Conservation (phyloP, 2,329 filamentous ascomycete genomes). For the Pseudogymnoascus destructans region DNA sequence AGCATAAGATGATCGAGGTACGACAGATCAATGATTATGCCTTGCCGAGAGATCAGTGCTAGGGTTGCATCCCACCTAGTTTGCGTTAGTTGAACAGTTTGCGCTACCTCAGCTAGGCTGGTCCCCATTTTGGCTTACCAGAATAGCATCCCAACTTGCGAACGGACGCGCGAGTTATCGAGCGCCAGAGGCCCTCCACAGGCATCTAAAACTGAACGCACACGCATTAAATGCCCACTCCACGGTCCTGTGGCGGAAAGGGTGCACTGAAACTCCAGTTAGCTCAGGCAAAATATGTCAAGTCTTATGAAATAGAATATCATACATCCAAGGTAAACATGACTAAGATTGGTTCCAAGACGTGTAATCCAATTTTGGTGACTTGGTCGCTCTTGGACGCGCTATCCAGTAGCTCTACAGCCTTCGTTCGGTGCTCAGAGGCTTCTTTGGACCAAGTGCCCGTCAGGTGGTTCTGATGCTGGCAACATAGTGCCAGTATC, state of each 20-base stretch:
- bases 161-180: slow-evolving; percentile 19
- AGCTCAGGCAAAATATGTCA: not conserved
- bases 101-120: not conserved
- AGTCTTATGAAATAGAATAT: not conserved
- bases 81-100: not conserved
- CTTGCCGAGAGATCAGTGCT: slow-evolving; percentile 25
- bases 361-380: not conserved
- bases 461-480: slow-evolving; percentile 23
- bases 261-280: slow-evolving; percentile 20
- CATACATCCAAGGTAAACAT: slow-evolving; percentile 27
- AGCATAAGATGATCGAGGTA: slow-evolving; percentile 19
- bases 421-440: slow-evolving; percentile 18
- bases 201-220: slow-evolving; percentile 18
- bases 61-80: slow-evolving; percentile 25
- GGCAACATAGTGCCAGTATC: slow-evolving; percentile 24
- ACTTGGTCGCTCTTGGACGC: slow-evolving; percentile 12
- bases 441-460: slow-evolving; percentile 19
- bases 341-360: slow-evolving; percentile 25
- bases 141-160: slow-evolving; percentile 25
- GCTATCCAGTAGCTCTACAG: slow-evolving; percentile 20
- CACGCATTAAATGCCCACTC: slow-evolving; percentile 22
- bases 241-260: slow-evolving; percentile 26
- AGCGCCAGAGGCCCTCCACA: slow-evolving; percentile 15
- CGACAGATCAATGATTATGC: slow-evolving; percentile 19
- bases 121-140: slow-evolving; percentile 16